Evolutionary conservation across 768 basidiomycete genomes (phyloP).

Genomic region (Sarcomyxa edulis): DNA sequence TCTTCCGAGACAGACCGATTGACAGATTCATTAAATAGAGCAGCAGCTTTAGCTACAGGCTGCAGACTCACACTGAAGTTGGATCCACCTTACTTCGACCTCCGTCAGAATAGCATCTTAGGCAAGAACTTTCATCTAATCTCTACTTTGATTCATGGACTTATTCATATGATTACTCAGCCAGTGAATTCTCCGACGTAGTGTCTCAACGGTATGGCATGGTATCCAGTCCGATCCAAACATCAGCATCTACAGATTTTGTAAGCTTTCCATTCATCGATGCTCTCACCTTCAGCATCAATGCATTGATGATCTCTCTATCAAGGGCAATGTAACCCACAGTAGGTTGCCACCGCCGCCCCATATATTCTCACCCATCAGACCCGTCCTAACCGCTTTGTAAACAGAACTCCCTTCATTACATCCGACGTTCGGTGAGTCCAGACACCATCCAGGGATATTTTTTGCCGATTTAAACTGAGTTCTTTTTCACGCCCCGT

Average conservation of each 20-base stretch:
- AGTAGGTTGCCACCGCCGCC: conserved; percentile 36
- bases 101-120: conserved; percentile 53
- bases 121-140: conserved; percentile 26
- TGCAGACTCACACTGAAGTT: conserved; percentile 44
- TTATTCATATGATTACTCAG: conserved; percentile 28
- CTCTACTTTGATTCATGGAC: not conserved
- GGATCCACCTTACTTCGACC: conserved; percentile 43
- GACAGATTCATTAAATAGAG: conserved; percentile 38
- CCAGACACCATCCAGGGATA: too few species aligned
- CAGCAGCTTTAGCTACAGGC: conserved; percentile 59
- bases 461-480: conserved; percentile 5
- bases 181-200: conserved; percentile 45
- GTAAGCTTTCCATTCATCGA: conserved; percentile 35
- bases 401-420: conserved; percentile 51
- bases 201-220: conserved; percentile 41
- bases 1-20: not conserved
- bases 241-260: conserved; percentile 73
- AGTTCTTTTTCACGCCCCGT: conserved; percentile 19
- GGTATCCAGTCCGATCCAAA: conserved; percentile 19
- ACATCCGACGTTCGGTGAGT: conserved; percentile 58
- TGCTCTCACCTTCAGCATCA: conserved; percentile 7
- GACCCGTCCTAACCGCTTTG: conserved; percentile 9
- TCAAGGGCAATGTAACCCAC: conserved; percentile 71
- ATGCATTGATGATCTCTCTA: not conserved
- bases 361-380: not conserved